phyloP scores from a whole-genome alignment of 1,284 basidiomycete genomes.

The Hymenochaete sp. region DNA sequence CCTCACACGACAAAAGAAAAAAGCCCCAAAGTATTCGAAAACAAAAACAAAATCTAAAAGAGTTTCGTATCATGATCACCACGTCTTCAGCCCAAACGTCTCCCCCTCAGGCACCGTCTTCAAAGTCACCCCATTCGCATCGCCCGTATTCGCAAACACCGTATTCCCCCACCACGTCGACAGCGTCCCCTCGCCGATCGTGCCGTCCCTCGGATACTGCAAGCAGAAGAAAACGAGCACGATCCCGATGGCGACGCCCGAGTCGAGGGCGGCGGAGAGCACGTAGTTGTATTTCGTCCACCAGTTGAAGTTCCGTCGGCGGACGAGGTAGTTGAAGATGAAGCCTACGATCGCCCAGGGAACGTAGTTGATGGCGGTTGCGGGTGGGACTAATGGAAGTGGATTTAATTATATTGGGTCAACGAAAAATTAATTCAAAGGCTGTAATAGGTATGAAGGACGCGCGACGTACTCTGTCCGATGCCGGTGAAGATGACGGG shows the following conservation, averaged over 20 bases:
- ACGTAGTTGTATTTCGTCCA: slow-evolving; percentile 48
- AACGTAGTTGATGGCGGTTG: slow-evolving; percentile 31
- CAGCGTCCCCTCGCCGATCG: slow-evolving; percentile 45
- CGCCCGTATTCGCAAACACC: slow-evolving; percentile 37
- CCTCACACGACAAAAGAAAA: too few species aligned
- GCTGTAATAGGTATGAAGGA: neutral
- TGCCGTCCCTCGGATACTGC: slow-evolving; percentile 56
- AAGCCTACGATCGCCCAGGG: slow-evolving; percentile 44
- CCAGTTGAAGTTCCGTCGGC: slow-evolving; percentile 42
- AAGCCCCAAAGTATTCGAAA: too few species aligned
- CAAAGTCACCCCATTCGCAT: slow-evolving; percentile 20
- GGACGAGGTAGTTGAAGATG: slow-evolving; percentile 47
- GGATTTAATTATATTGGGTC: slow-evolving; percentile 19
- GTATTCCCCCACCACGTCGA: slow-evolving; percentile 69
- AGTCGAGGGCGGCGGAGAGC: slow-evolving; percentile 23
- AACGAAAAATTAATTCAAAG: neutral
- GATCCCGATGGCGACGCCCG: slow-evolving; percentile 50
- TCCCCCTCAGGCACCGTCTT: slow-evolving; percentile 10
- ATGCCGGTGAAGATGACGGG: slow-evolving; percentile 44
- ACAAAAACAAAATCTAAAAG: neutral
- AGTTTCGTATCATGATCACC: neutral
- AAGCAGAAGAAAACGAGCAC: slow-evolving; percentile 61
- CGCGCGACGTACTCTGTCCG: slow-evolving; percentile 34
- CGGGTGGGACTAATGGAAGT: slow-evolving; percentile 22
- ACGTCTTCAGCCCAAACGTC: slow-evolving; percentile 14